phyloP scores from a whole-genome alignment of 768 basidiomycete species.

The Leccinum subtestaceum region DNA sequence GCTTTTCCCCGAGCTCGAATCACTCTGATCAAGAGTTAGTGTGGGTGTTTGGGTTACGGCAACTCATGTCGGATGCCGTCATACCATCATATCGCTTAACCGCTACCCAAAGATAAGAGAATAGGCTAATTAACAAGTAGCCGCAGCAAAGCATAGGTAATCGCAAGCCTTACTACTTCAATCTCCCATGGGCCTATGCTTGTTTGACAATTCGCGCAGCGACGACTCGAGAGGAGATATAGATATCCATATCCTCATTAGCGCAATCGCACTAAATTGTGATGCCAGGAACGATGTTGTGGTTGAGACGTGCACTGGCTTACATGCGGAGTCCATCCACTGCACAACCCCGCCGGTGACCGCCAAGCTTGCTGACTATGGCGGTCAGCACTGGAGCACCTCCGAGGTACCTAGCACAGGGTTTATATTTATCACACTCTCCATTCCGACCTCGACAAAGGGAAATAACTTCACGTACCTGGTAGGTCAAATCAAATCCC shows the following conservation, averaged over 20 bases:
- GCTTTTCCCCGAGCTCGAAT: neutral
- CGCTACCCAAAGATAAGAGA: neutral
- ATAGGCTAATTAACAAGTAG: neutral
- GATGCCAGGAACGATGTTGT: neutral
- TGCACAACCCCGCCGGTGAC: neutral
- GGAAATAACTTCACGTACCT: neutral
- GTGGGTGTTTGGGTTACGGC: neutral
- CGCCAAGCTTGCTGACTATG: neutral
- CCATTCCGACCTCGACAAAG: neutral
- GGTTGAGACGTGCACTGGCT: slow-evolving; percentile 7
- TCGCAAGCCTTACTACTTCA: neutral
- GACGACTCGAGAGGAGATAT: neutral
- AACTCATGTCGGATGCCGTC: neutral
- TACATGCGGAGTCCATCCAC: too few relatives aligned
- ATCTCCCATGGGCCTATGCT: neutral
- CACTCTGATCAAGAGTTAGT: neutral
- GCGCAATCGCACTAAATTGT: neutral
- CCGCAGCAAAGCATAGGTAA: neutral
- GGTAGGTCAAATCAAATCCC: neutral
- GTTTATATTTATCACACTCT: too few relatives aligned
- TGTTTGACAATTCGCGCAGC: neutral
- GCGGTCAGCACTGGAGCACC: neutral
- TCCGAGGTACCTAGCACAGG: neutral
- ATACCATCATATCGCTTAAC: neutral
- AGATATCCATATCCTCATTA: neutral